A percentile compares a stretch with the other conserved stretches of the same genome.
Evolutionary conservation across 352 stramenopile species (phyloP).

Genomic region (Pythium rishiriense): DNA sequence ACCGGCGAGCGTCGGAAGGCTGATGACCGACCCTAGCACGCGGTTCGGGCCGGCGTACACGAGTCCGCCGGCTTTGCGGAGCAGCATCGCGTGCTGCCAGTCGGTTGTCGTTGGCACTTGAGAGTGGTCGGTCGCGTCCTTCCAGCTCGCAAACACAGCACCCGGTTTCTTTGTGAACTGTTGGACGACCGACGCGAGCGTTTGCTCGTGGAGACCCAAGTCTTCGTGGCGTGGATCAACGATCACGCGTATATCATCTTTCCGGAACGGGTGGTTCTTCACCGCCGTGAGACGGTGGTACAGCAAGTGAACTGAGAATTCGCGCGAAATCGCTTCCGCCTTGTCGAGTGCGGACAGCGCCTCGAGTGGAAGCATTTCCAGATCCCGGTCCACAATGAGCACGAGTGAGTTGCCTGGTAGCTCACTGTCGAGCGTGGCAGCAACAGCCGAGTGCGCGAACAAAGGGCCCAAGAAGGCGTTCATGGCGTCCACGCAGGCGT

Average conservation of each 20-base stretch:
- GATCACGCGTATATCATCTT: slow-evolving; percentile 63
- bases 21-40: slow-evolving; percentile 52
- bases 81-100: slow-evolving; percentile 68
- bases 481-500: slow-evolving; percentile 45
- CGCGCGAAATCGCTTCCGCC: slow-evolving; percentile 53
- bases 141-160: slow-evolving; percentile 45
- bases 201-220: slow-evolving; percentile 35
- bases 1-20: slow-evolving; percentile 44
- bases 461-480: slow-evolving; percentile 48
- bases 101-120: slow-evolving; percentile 62
- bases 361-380: slow-evolving; percentile 58
- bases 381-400: slow-evolving; percentile 54
- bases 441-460: slow-evolving; percentile 52
- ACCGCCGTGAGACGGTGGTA: slow-evolving; percentile 47
- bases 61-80: slow-evolving; percentile 53
- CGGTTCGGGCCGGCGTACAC: slow-evolving; percentile 77
- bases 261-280: slow-evolving; percentile 53
- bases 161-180: slow-evolving; percentile 38
- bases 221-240: slow-evolving; percentile 69
- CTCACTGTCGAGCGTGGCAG: slow-evolving; percentile 40
- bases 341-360: slow-evolving; percentile 43
- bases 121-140: slow-evolving; percentile 58
- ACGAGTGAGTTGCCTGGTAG: slow-evolving; percentile 44
- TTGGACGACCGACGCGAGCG: slow-evolving; percentile 43
- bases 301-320: slow-evolving; percentile 76